A percentile compares a stretch with the other conserved stretches of the same genome.
Conservation (phyloP, 106 monocot species). For the Dendrobium chrysotoxum region DNA sequence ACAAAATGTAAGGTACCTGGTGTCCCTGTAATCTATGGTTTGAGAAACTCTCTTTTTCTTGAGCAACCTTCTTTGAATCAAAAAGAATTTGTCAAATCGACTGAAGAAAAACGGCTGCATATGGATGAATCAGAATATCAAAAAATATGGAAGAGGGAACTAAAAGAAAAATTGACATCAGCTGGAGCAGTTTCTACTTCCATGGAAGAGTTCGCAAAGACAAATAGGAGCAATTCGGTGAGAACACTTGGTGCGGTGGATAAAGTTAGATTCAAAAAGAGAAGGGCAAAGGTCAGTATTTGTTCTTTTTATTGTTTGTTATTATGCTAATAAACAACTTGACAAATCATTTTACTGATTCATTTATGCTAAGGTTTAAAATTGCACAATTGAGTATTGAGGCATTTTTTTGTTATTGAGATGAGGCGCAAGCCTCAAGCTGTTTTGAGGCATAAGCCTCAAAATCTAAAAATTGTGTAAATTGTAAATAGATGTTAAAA, state of each 20-base stretch:
- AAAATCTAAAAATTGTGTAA: too few species aligned
- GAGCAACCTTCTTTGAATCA: slow-evolving; percentile 69
- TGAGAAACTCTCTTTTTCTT: slow-evolving; percentile 69
- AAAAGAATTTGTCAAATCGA: slow-evolving; percentile 57
- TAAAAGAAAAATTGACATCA: slow-evolving; percentile 16
- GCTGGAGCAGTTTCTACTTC: not conserved
- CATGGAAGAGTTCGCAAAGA: not conserved
- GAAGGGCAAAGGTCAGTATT: slow-evolving; percentile 62
- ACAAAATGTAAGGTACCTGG: slow-evolving; percentile 50
- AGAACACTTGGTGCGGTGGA: slow-evolving; percentile 29
- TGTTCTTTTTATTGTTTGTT: not conserved
- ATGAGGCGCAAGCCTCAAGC: too few species aligned
- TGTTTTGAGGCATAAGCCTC: too few species aligned
- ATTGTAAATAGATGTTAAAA: too few species aligned
- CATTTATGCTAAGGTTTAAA: not conserved
- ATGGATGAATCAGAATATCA: slow-evolving; percentile 51
- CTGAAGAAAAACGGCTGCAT: slow-evolving; percentile 76
- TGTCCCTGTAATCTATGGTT: slow-evolving; percentile 77
- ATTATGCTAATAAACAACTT: not conserved
- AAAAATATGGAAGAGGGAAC: slow-evolving; percentile 35
- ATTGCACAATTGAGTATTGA: too few species aligned
- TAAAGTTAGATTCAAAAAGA: slow-evolving; percentile 77
- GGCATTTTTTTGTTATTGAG: too few species aligned
- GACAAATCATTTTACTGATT: not conserved
- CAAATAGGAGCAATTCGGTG: slow-evolving; percentile 14